Evolutionary conservation across 129 eudicot species (phyloP).

Genomic region (Flaveria ramosissima): DNA sequence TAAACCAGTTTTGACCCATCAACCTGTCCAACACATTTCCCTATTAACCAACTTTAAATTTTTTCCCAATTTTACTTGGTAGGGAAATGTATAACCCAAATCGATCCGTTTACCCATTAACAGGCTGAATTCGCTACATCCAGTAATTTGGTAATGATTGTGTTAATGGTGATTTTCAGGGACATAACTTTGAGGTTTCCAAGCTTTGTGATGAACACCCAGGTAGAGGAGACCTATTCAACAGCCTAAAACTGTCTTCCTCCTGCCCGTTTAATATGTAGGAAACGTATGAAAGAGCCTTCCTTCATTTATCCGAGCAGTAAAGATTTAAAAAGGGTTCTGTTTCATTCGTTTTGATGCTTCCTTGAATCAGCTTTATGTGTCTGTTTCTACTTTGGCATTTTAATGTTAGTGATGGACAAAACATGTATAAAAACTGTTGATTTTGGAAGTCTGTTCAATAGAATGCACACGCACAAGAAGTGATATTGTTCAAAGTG

Average conservation of each 20-base stretch:
- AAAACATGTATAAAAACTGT: background rate
- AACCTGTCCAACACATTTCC: too few relatives aligned
- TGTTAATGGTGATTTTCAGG: slow-evolving; percentile 32
- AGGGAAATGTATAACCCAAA: background rate
- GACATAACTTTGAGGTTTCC: slow-evolving; percentile 49
- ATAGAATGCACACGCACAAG: background rate
- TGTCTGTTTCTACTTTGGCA: slow-evolving; percentile 14
- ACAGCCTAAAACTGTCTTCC: slow-evolving; percentile 25
- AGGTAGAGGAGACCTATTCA: slow-evolving; percentile 37
- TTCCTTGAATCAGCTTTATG: slow-evolving; percentile 14
- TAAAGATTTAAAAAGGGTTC: slow-evolving; percentile 14
- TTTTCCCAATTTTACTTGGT: background rate
- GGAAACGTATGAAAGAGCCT: background rate
- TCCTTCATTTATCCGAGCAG: background rate
- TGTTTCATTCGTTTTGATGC: slow-evolving; percentile 9
- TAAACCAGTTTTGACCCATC: too few relatives aligned
- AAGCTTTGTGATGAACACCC: slow-evolving; percentile 51
- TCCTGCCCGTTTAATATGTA: background rate
- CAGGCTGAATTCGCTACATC: background rate
- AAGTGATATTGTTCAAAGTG: too few relatives aligned
- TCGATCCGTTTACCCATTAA: background rate
- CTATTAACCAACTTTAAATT: too few relatives aligned
- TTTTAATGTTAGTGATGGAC: slow-evolving; percentile 1
- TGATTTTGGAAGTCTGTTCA: slow-evolving; percentile 17
- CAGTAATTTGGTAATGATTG: background rate